These are phyloP conservation scores for Picochlorum sp. DNA, from an alignment of 139 green algal genomes.

Conservation along the genomic window DNA sequence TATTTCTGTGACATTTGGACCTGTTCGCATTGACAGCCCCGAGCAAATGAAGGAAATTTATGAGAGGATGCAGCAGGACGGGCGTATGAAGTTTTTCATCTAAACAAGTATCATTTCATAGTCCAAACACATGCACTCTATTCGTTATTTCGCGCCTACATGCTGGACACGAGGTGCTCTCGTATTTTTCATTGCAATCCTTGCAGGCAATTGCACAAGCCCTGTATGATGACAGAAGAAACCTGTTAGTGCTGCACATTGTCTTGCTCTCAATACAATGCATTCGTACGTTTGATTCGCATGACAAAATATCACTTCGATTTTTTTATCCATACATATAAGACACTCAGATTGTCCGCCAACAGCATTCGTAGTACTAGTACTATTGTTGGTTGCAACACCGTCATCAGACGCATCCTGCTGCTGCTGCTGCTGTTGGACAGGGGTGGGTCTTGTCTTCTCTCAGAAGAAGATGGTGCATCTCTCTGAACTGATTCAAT, in stretches of 20 bases:
- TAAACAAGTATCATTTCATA: constrained; percentile 1
- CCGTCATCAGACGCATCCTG: neutral
- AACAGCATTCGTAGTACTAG: neutral
- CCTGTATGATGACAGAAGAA: neutral
- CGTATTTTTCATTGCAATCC: constrained; percentile 5
- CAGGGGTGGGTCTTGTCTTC: neutral
- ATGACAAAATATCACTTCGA: neutral
- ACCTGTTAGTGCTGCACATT: neutral
- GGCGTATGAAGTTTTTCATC: constrained; percentile 19
- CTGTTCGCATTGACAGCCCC: constrained; percentile 24
- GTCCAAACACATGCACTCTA: neutral
- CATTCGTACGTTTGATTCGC: neutral
- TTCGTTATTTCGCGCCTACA: neutral
- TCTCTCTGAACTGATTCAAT: neutral
- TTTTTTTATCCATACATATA: constrained; percentile 1
- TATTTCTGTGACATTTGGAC: constrained; percentile 30
- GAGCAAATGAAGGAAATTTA: constrained; percentile 31
- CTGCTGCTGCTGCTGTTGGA: too few relatives aligned
- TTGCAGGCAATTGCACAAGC: neutral
- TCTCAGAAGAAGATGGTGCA: neutral
- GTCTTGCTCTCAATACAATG: neutral
- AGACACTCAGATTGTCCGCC: neutral
- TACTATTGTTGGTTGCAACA: neutral
- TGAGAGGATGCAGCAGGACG: constrained; percentile 12
- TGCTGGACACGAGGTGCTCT: neutral